Evolutionary conservation across 2,329 filamentous ascomycete genomes (phyloP), one percentile per base, ranked within the genome.

Genomic region (Venturia aucupariae): DNA sequence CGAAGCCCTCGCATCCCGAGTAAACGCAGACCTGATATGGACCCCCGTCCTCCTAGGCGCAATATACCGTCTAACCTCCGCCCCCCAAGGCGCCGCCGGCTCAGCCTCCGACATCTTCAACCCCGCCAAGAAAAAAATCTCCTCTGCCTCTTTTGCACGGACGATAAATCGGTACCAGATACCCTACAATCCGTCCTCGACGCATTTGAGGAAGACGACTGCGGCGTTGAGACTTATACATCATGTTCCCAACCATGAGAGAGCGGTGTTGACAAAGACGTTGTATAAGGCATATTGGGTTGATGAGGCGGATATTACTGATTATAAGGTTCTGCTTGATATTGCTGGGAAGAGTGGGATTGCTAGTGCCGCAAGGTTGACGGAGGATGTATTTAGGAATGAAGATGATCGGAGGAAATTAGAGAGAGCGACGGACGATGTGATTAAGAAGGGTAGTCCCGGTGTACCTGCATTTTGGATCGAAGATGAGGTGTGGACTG

Each of bases 401-500:
- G 61, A 48, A 0, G 24, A 57, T 11, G 71, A 73, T 10, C 68
- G 72, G n/a, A 67, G 67, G 42, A 68, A 68, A 35, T 48, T 75
- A 4, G 70, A 72, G 46, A 63, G 24, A 4, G 68, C 71, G 1
- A 74, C 73, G 0, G 68, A 66, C 0, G 67, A 72, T 39, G 71
- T 72, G 1, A 72, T 75, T 55, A 65, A 70, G 13, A 62, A 72
- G n/a, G 73, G 73, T 5, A 72, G 72, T 11, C 73, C 73, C 59
- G 73, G 73, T 11, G 73, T 75, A 0, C 73, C 73, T 3, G 71
- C 70, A 0, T 75, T 75, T 32, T 75, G 72, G 72, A 69, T 75
- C 4, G 70, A 70, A 0, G 66, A 68, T 27, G 62, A 63, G 35
- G 22, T 63, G 8, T 63, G 38, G 27, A 63, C 48, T 30, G 62